A percentile compares a stretch with the other conserved stretches of the same genome.
phyloP scores from a whole-genome alignment of 2,329 filamentous ascomycete genomes.

The Ophiostoma himal-ulmi region DNA sequence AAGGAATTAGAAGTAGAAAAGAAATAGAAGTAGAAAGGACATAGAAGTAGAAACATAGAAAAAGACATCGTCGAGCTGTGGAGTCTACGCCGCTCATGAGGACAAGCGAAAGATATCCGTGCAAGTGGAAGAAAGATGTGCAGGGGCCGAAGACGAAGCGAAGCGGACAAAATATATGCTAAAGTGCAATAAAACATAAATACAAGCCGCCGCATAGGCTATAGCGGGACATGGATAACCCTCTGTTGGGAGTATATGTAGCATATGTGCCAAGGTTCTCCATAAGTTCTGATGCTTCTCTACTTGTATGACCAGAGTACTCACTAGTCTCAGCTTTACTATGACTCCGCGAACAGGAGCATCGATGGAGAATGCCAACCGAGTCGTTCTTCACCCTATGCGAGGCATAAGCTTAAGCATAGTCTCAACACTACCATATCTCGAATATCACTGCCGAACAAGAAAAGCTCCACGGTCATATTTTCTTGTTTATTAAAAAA shows the following conservation, averaged over 20 bases:
- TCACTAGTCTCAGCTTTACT: not conserved
- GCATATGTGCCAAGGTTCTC: not conserved
- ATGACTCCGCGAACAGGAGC: not conserved
- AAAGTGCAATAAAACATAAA: not conserved
- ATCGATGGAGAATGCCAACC: not conserved
- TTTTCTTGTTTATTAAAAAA: not conserved
- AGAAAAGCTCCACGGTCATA: not conserved
- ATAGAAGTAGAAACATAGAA: not conserved
- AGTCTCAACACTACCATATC: not conserved
- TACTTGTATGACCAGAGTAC: not conserved
- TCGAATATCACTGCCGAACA: not conserved
- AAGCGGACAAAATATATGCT: not conserved
- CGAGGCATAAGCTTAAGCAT: too few relatives aligned
- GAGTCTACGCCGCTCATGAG: not conserved
- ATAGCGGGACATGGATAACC: not conserved
- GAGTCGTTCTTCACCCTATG: not conserved
- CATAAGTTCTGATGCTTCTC: not conserved
- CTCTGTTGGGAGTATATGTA: not conserved
- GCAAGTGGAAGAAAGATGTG: conserved; percentile 8
- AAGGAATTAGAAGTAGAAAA: not conserved
- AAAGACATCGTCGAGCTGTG: not conserved
- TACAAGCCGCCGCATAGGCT: not conserved
- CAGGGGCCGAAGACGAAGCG: not conserved
- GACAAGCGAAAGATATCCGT: not conserved
- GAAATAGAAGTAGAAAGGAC: not conserved